These are phyloP conservation scores for Penicillium diatomitis DNA, from an alignment of 495 filamentous ascomycete genomes.

Conservation along the genomic window DNA sequence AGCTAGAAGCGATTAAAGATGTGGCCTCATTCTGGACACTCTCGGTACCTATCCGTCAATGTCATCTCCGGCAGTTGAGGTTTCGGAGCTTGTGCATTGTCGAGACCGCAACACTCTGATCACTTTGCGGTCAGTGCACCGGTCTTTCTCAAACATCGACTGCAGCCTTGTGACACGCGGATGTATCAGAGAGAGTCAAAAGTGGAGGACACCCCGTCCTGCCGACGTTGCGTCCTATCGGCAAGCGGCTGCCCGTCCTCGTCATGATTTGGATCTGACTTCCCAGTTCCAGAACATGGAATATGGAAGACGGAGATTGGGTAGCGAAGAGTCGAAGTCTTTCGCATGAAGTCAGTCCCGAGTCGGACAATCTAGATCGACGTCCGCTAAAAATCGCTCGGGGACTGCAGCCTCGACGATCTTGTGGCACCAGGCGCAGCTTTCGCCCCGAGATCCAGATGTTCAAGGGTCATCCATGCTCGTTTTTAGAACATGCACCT, in stretches of 20 bases:
- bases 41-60: background rate
- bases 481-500: background rate
- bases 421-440: background rate
- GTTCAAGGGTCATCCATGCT: conserved; percentile 1
- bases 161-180: conserved; percentile 4
- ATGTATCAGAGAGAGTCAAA: conserved; percentile 5
- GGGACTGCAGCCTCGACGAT: background rate
- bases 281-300: too few species aligned
- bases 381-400: background rate
- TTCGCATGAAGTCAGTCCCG: too few species aligned
- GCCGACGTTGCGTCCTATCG: background rate
- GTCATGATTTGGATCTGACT: background rate
- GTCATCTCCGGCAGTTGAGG: background rate
- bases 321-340: too few species aligned
- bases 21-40: background rate
- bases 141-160: background rate
- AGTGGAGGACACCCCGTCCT: conserved; percentile 1
- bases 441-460: background rate
- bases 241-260: background rate
- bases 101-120: background rate
- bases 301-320: too few species aligned
- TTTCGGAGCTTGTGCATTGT: too few species aligned
- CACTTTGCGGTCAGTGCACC: background rate
- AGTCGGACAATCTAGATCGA: too few species aligned
- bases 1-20: too few species aligned